Percentiles rank a stretch among this genome's conserved stretches.
phyloP scores from a whole-genome alignment of 768 basidiomycete genomes.

The Suillus alpinus region DNA sequence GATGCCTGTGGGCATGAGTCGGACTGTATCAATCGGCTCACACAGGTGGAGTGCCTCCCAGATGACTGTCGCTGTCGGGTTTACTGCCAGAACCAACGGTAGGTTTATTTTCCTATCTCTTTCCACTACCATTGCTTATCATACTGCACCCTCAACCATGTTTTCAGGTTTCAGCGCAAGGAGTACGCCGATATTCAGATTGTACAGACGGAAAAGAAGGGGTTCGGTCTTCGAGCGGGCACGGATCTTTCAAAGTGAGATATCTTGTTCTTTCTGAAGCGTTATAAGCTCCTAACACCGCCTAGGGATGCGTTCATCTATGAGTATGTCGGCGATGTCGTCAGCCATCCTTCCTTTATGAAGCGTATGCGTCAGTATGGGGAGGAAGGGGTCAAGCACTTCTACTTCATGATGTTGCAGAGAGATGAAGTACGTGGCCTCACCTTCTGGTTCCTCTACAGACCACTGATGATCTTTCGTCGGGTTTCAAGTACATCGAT shows the following conservation, averaged over 20 bases:
- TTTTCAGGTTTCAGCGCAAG: slow-evolving; percentile 76
- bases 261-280: not conserved
- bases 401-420: slow-evolving; percentile 99
- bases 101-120: slow-evolving; percentile 8
- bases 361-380: slow-evolving; percentile 95
- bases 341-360: slow-evolving; percentile 81
- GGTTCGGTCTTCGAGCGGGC: slow-evolving; percentile 85
- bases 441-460: not conserved
- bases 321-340: slow-evolving; percentile 97
- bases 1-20: slow-evolving; percentile 82
- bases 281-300: slow-evolving; percentile 8
- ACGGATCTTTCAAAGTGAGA: slow-evolving; percentile 61
- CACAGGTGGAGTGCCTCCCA: slow-evolving; percentile 93
- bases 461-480: not conserved
- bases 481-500: slow-evolving; percentile 79
- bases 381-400: slow-evolving; percentile 90
- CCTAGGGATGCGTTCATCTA: slow-evolving; percentile 89
- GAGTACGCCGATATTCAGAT: slow-evolving; percentile 87
- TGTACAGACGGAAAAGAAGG: slow-evolving; percentile 93
- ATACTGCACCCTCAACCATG: slow-evolving; percentile 1
- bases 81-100: slow-evolving; percentile 95
- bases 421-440: slow-evolving; percentile 81
- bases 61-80: slow-evolving; percentile 82
- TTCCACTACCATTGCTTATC: slow-evolving; percentile 2
- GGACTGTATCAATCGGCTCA: slow-evolving; percentile 96